Evolutionary conservation across 345 rosid species (phyloP).

Genomic region (Tarenaya hassleriana): DNA sequence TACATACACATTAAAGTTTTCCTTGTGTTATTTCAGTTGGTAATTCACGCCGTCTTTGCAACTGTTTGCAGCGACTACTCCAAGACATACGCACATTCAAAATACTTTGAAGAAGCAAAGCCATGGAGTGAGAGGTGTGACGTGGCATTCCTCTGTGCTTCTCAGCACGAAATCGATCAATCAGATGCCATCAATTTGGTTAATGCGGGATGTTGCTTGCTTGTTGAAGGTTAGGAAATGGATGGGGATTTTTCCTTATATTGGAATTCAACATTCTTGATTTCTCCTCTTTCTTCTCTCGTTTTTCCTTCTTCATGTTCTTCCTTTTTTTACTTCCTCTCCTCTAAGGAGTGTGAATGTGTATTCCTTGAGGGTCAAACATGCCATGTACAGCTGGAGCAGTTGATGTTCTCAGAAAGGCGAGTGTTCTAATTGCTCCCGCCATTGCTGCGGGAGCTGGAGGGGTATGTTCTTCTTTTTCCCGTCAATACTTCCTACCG

Average conservation of each 20-base stretch:
- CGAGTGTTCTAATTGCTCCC: slow-evolving; percentile 87
- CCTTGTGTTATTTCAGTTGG: neutral
- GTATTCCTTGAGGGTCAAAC: slow-evolving; percentile 56
- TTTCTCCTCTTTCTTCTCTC: neutral
- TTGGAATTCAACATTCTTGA: slow-evolving; percentile 8
- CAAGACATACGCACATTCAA: slow-evolving; percentile 94
- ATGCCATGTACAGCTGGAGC: slow-evolving; percentile 99
- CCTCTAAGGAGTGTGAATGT: slow-evolving; percentile 4
- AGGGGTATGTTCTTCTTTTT: slow-evolving; percentile 52
- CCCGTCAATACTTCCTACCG: neutral
- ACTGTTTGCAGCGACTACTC: slow-evolving; percentile 58
- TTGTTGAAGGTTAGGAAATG: slow-evolving; percentile 87
- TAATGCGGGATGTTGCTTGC: slow-evolving; percentile 76
- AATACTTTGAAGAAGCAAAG: slow-evolving; percentile 92
- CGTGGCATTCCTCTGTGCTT: slow-evolving; percentile 92
- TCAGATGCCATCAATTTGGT: slow-evolving; percentile 90
- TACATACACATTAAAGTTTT: slow-evolving; percentile 6
- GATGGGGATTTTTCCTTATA: too few species aligned
- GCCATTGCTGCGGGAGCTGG: slow-evolving; percentile 99
- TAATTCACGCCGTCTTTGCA: slow-evolving; percentile 8
- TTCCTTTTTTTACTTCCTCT: slow-evolving; percentile 3
- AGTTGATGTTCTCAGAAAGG: slow-evolving; percentile 75
- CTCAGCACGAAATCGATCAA: slow-evolving; percentile 91
- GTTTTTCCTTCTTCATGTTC: neutral
- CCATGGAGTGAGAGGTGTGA: slow-evolving; percentile 98